These are phyloP conservation scores for Aspergillus niger DNA, from an alignment of 2,329 filamentous ascomycete genomes.

Conservation along the genomic window DNA sequence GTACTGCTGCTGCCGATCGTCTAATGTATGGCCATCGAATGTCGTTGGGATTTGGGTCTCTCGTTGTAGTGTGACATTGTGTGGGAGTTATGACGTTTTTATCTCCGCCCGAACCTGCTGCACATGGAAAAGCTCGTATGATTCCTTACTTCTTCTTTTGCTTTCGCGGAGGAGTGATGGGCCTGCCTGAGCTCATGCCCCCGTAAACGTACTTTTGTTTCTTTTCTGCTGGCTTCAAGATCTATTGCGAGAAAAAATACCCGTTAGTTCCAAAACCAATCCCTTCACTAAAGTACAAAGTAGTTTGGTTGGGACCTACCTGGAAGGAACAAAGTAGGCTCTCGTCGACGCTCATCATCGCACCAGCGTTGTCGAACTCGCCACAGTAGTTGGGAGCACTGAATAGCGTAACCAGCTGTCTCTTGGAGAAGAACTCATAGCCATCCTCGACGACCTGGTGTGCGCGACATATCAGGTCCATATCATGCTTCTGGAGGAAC, in stretches of 20 bases:
- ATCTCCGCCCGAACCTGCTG: conserved; percentile 96
- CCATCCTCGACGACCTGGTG: conserved; percentile 99
- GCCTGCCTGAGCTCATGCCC: conserved; percentile 69
- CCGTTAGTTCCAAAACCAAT: conserved; percentile 14
- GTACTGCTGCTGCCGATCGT: conserved; percentile 26
- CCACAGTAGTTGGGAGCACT: conserved; percentile 99
- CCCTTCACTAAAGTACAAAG: background rate
- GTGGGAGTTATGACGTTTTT: conserved; percentile 47
- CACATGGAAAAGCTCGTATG: conserved; percentile 71
- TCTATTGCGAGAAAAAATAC: conserved; percentile 55
- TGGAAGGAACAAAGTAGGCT: conserved; percentile 98
- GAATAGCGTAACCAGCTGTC: conserved; percentile 95
- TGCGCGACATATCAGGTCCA: conserved; percentile 98
- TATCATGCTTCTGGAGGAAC: conserved; percentile 98
- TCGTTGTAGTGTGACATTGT: conserved; percentile 28
- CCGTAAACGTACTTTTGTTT: conserved; percentile 99
- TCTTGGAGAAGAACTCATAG: conserved; percentile 99
- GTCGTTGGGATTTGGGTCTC: conserved; percentile 30
- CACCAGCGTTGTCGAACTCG: conserved; percentile 98
- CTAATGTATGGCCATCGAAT: conserved; percentile 28
- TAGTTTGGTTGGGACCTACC: conserved; percentile 54
- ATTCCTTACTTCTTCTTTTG: conserved; percentile 69
- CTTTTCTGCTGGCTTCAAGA: conserved; percentile 99
- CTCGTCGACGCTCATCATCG: conserved; percentile 99
- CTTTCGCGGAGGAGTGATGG: conserved; percentile 71